These are phyloP conservation scores for Stevia rebaudiana DNA, from an alignment of 140 eudicot genomes.

Conservation along the genomic window DNA sequence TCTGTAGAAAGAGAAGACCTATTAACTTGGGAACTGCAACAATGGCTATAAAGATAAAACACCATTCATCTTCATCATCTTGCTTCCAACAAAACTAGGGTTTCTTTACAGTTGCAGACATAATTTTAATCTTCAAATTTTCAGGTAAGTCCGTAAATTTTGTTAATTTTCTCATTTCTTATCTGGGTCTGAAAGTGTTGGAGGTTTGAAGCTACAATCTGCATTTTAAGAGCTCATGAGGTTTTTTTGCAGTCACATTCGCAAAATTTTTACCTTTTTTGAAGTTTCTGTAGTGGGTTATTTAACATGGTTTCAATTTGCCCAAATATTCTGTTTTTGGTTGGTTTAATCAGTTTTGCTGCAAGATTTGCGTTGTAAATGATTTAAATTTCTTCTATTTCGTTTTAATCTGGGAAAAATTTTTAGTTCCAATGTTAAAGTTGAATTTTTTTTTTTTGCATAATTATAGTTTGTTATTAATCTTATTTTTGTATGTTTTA, in stretches of 20 bases:
- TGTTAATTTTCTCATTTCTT: neutral
- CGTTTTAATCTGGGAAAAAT: no score
- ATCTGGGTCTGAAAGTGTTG: neutral
- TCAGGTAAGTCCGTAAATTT: constrained; percentile 7
- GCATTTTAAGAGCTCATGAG: constrained; percentile 12
- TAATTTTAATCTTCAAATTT: constrained; percentile 1
- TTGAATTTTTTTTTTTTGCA: neutral
- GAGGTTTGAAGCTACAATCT: neutral
- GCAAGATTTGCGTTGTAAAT: no score
- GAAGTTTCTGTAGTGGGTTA: neutral
- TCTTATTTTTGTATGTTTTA: neutral
- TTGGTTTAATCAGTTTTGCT: neutral
- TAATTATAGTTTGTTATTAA: neutral
- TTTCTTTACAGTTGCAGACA: constrained; percentile 16
- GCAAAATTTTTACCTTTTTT: neutral
- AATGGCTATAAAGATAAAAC: constrained; percentile 9
- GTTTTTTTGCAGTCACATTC: constrained; percentile 5
- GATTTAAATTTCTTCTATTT: no score
- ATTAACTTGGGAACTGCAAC: constrained; percentile 28
- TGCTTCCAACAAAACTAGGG: constrained; percentile 20
- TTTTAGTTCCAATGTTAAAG: no score
- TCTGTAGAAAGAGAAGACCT: constrained; percentile 8
- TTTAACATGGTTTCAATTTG: neutral
- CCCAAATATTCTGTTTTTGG: neutral
- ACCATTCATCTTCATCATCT: constrained; percentile 22